Evolutionary conservation across 257 asterid genomes (phyloP), one percentile per base, ranked within the genome.

Genomic region (Solanum microdontum): DNA sequence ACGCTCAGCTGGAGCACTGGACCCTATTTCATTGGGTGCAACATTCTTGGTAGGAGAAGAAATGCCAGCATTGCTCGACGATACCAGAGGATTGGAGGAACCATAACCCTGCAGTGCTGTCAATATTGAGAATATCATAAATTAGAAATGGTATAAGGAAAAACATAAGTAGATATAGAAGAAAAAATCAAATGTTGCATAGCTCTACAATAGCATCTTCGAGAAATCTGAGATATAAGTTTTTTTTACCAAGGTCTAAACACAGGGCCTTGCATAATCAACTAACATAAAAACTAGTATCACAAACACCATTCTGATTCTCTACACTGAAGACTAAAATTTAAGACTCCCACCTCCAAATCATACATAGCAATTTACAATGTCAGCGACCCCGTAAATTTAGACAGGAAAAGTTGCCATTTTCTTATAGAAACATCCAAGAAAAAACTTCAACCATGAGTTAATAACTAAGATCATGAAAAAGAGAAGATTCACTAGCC

Each of bases 61-160:
- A 85, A 45, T 32, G 45, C 43, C 87, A 84, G 36, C 84, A 85
- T 19, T 79, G 73, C 30, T 84, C 34, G 45, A 30, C 30, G 77
- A 17, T 75, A 51, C 89, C 83, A 30, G 43, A 73, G 84, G 69
- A 62, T 88, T 51, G 72, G 36, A 48, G 68, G 90, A 66, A 64
- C 89, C 86, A 33, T 6, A 8, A 69, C 9, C 64, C 21, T 84
- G 88, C 80, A 93, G 88, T 68, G 91, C 95, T 93, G 91, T 69
- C 89, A 66, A 86, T 45, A 91, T 30, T 75, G 64, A 85, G 72
- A 51, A 37, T 76, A 87, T 84, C 83, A 86, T 26, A 17, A 11
- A 48, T 66, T 33, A 85, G 40, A 14, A 24, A 33, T 79, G 9
- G 32, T 75, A 74, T 23, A 51, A 37, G 74, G 32, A 37, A 75